phyloP scores from a whole-genome alignment of 2,329 filamentous ascomycete species.

The Colletotrichum kahawae region DNA sequence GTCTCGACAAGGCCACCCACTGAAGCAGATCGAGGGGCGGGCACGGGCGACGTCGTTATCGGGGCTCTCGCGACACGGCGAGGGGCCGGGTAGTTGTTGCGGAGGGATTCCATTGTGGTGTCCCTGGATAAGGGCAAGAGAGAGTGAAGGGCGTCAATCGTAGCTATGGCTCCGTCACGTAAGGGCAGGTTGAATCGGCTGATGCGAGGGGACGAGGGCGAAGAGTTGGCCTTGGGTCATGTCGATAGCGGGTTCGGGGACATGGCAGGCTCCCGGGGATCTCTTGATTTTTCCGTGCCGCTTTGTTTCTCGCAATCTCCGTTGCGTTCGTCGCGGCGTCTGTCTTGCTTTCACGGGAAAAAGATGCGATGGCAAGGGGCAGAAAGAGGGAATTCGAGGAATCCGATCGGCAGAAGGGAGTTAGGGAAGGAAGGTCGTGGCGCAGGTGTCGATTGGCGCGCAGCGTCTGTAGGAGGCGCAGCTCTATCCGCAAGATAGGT shows the following conservation, averaged over 20 bases:
- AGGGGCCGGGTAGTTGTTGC: constrained; percentile 31
- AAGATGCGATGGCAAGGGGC: background rate
- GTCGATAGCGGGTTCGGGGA: background rate
- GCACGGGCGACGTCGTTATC: constrained; percentile 27
- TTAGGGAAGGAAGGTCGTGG: background rate
- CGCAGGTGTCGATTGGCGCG: background rate
- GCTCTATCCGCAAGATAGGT: background rate
- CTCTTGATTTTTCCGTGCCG: background rate
- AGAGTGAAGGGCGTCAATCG: background rate
- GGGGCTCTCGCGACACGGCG: constrained; percentile 45
- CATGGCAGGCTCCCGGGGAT: constrained; percentile 7
- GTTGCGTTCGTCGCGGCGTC: constrained; percentile 8
- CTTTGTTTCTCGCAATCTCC: background rate
- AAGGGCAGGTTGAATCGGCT: background rate
- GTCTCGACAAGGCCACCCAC: constrained; percentile 62
- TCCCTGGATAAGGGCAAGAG: background rate
- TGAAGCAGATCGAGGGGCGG: constrained; percentile 26
- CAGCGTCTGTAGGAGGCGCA: background rate
- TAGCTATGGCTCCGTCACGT: background rate
- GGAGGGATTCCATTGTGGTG: constrained; percentile 21
- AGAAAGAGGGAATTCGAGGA: background rate
- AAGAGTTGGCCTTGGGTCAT: constrained; percentile 8
- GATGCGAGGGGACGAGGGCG: background rate
- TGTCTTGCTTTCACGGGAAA: background rate
- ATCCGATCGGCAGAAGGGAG: constrained; percentile 6